phyloP scores from a whole-genome alignment of 768 basidiomycete genomes.

The Suillus subluteus region DNA sequence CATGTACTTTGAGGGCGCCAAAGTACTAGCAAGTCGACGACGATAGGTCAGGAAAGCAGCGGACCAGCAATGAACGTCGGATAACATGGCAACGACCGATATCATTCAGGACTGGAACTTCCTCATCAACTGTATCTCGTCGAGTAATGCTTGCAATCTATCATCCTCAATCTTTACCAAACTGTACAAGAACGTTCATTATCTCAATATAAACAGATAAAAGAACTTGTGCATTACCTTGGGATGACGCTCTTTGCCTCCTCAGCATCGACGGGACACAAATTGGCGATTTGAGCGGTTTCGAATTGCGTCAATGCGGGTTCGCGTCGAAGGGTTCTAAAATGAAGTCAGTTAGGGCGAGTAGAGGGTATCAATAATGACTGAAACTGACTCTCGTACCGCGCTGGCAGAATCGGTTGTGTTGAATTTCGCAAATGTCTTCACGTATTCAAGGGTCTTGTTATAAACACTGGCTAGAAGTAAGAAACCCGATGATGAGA shows the following conservation, averaged over 20 bases:
- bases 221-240: conserved; percentile 51
- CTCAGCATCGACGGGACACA: conserved; percentile 86
- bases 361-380: neutral
- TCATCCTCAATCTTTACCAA: conserved; percentile 90
- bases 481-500: neutral
- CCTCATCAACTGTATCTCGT: conserved; percentile 89
- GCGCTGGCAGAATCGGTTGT: conserved; percentile 83
- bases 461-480: conserved; percentile 73
- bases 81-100: neutral
- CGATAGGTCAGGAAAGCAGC: neutral
- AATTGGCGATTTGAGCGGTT: conserved; percentile 89
- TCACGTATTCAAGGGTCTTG: conserved; percentile 91
- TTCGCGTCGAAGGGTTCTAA: conserved; percentile 78
- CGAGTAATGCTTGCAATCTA: conserved; percentile 74
- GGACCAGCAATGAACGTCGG: neutral
- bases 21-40: neutral
- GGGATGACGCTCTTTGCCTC: conserved; percentile 92
- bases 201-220: neutral
- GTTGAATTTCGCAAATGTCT: conserved; percentile 89
- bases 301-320: conserved; percentile 86
- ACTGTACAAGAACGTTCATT: neutral
- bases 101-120: conserved; percentile 76
- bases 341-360: neutral
- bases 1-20: neutral
- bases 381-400: conserved; percentile 77